phyloP scores from a whole-genome alignment of 2,329 filamentous ascomycete species.

The Colletotrichum zoysiae region DNA sequence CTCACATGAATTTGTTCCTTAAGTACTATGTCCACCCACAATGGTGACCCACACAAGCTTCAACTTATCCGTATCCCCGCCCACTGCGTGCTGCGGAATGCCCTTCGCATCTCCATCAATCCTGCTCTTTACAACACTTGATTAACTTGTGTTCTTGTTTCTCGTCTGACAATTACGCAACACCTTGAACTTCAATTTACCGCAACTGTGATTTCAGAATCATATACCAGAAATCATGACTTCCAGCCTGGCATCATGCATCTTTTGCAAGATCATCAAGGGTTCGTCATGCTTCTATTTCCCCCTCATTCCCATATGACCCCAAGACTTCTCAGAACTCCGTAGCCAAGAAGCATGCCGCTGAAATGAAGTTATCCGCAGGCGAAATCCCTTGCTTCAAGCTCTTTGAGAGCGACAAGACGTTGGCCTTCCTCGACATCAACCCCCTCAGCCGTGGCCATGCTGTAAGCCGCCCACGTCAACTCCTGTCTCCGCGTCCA shows the following conservation, averaged over 20 bases:
- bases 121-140: slow-evolving; percentile 6
- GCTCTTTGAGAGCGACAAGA: slow-evolving; percentile 94
- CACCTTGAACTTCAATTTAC: not conserved
- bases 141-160: not conserved
- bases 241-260: slow-evolving; percentile 75
- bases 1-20: fast-evolving
- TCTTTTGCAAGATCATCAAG: slow-evolving; percentile 99
- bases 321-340: slow-evolving; percentile 28
- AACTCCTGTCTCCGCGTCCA: slow-evolving; percentile 1
- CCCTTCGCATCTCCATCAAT: slow-evolving; percentile 6
- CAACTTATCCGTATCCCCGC: slow-evolving; percentile 23
- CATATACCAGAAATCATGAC: slow-evolving; percentile 44
- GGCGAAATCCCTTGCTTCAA: slow-evolving; percentile 97
- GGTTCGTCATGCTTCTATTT: slow-evolving; percentile 60
- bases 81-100: not conserved
- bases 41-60: slow-evolving; percentile 12
- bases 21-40: slow-evolving; percentile 40
- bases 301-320: slow-evolving; percentile 4
- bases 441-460: slow-evolving; percentile 90
- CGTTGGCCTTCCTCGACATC: slow-evolving; percentile 96
- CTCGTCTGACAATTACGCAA: not conserved
- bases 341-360: not conserved
- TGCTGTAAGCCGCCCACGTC: slow-evolving; percentile 70
- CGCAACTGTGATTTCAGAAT: not conserved
- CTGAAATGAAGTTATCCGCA: slow-evolving; percentile 53